Percentiles rank a stretch among this genome's conserved stretches.
Conservation (phyloP, 352 stramenopile species). For the Phytophthora pinifolia region DNA sequence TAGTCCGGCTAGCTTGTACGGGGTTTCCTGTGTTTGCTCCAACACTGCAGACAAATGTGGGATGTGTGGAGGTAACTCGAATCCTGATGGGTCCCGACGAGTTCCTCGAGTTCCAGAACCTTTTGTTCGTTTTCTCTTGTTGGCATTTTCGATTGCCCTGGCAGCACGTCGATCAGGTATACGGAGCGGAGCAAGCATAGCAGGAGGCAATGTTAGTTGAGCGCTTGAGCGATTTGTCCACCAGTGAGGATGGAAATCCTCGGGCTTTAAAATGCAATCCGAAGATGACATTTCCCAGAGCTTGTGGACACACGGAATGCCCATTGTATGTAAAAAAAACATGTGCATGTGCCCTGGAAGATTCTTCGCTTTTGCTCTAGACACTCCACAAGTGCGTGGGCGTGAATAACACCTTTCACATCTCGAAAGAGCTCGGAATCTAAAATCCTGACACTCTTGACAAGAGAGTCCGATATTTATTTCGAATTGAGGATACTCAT, state of each 20-base stretch:
- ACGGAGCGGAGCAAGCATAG: not conserved
- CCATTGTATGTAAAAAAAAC: not conserved
- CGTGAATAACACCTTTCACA: not conserved
- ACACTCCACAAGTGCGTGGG: not conserved
- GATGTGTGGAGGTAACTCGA: slow-evolving; percentile 12
- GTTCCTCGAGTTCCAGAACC: not conserved
- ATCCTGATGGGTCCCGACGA: not conserved
- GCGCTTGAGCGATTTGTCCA: not conserved
- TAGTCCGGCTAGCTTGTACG: too few relatives aligned
- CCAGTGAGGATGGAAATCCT: not conserved
- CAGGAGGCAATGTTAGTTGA: not conserved
- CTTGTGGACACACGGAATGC: not conserved
- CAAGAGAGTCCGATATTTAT: not conserved
- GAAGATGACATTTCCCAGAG: not conserved
- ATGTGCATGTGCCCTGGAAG: not conserved
- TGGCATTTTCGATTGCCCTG: not conserved
- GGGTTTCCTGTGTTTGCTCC: too few relatives aligned
- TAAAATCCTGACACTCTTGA: not conserved
- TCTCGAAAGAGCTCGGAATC: not conserved
- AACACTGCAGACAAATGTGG: too few relatives aligned
- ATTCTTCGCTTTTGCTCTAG: not conserved
- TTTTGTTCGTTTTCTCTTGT: not conserved
- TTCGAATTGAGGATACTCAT: not conserved
- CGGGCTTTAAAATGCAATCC: not conserved
- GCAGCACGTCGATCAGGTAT: not conserved